Base-by-base conservation (phyloP, 306 rosid genomes). In the Abrus pulchellus region DNA sequence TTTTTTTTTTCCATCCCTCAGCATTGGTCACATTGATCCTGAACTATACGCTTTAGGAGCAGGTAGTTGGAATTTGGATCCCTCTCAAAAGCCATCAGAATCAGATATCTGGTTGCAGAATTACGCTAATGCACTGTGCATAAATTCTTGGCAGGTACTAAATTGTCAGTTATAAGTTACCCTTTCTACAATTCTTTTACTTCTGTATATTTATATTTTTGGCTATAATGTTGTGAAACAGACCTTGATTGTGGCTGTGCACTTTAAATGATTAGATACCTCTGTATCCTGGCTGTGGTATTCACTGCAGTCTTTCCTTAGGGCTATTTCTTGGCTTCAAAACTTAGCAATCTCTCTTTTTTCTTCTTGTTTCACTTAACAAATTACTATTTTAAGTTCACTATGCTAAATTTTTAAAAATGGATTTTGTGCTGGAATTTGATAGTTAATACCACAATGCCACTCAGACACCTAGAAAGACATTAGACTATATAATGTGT, bases 111-210 rank as follows among this genome's bases (percentile, higher is more conserved):
- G 92, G 97, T 89, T 93, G 94, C 85, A 83, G 73, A 88, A 89
- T 91, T 93, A 94, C 81, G 97, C 83, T 69, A 91, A 91, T 63
- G 85, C 82, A 20, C 89, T 94, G 29, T 94, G 99, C 83, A 88
- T 90, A 70, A 94, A 94, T 89, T 84, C 97, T 77, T 94, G 99
- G 99, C 97, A 94, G 99, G 99, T 94, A 80, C 71, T 28, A 20
- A 75, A 63, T 68, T 82, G 40, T 49, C 52, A 36, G 64, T 75
- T 75, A 28, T 47, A 20, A 45, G 8, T 64, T 34, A 12, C 48
- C 41, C 9, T 80, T 77, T 82, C 54, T 62, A 53, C 59, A 48
- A 54, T 14, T 78, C 43, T 68, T 65, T 40, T 33, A 50, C 63
- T 40, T 7, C 2, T 12, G 9, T 29, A 44, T 44, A 44, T 30